Evolutionary conservation across 441 rosid genomes (phyloP), one percentile per base, ranked within the genome.

Genomic region (Pelargonium australe): DNA sequence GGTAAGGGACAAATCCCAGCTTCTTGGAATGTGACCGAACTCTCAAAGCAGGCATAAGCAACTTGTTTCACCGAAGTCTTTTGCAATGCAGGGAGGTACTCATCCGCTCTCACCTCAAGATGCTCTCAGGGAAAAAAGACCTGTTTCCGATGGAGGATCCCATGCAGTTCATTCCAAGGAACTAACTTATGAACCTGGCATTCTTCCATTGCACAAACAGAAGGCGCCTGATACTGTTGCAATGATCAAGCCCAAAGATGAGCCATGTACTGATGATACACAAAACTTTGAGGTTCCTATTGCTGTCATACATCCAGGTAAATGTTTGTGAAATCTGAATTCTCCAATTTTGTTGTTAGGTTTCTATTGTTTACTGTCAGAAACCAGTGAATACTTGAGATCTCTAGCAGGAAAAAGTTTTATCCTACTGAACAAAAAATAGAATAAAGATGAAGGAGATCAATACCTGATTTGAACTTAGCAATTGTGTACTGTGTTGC

Each of bases 261-360:
- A 37, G 41, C 41, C 41, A 0, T 34, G 40, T 37, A 37, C 63
- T 9, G 23, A 64, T 69, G 65, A 75, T 40, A 14, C 19, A 8
- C 75, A 79, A 11, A 74, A n/a, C 67, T 70, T 76, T 72, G 86
- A 76, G 69, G 72, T 68, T 75, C 91, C 91, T 41, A 72, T 82
- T 76, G 77, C 80, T 7, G 76, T 84, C 45, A 64, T 75, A 72
- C 81, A 45, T 75, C 84, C 87, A 70, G 89, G 98, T 94, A 78
- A 57, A 37, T 68, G 51, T 63, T 44, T 70, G 13, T 75, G n/a
- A 12, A 43, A 19, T 28, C 53, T 23, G 41, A 7, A 19, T 67
- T 12, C 13, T 13, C 9, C 7, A 17, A 0, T 25, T 60, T 37
- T 37, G 41, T 37, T 37, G 41, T 72, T n/a, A 16, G 65, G 19